Conservation (phyloP, 2,329 filamentous ascomycete species). For the Lachnellula suecica region DNA sequence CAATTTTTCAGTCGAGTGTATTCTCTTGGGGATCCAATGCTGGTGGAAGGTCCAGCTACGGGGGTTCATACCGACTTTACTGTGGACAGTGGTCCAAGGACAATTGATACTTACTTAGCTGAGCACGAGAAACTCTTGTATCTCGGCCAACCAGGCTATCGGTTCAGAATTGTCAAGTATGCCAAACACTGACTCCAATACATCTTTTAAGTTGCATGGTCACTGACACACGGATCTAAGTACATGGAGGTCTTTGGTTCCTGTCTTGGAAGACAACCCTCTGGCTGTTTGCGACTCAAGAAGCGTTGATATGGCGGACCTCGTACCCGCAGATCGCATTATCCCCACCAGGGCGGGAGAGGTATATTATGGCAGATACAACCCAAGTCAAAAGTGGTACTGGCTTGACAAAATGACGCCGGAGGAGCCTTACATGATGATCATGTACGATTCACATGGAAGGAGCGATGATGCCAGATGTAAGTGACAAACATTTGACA, state of each 20-base stretch:
- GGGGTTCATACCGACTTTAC: conserved; percentile 26
- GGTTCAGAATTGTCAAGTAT: conserved; percentile 22
- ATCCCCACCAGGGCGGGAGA: conserved; percentile 24
- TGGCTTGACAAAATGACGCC: conserved; percentile 26
- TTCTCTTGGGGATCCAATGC: conserved; percentile 1
- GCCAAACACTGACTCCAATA: neutral
- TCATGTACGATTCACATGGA: conserved; percentile 27
- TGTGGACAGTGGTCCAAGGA: conserved; percentile 13
- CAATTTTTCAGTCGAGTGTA: neutral
- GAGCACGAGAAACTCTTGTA: conserved; percentile 6
- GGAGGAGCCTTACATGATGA: conserved; percentile 23
- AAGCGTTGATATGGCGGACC: conserved; percentile 20
- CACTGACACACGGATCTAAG: conserved; percentile 14
- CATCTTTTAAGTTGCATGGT: neutral
- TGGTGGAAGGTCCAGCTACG: conserved; percentile 17
- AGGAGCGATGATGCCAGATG: conserved; percentile 16
- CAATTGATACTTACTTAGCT: conserved; percentile 17
- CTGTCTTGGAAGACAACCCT: conserved; percentile 22
- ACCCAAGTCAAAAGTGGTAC: conserved; percentile 21
- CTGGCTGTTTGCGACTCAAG: conserved; percentile 26
- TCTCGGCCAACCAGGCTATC: conserved; percentile 16
- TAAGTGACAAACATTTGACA: conserved; percentile 7
- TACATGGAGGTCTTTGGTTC: conserved; percentile 26
- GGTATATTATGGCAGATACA: conserved; percentile 27
- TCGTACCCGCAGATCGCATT: conserved; percentile 26